phyloP scores from a whole-genome alignment of 306 rosid genomes.

The Cucurbita argyrosperma region DNA sequence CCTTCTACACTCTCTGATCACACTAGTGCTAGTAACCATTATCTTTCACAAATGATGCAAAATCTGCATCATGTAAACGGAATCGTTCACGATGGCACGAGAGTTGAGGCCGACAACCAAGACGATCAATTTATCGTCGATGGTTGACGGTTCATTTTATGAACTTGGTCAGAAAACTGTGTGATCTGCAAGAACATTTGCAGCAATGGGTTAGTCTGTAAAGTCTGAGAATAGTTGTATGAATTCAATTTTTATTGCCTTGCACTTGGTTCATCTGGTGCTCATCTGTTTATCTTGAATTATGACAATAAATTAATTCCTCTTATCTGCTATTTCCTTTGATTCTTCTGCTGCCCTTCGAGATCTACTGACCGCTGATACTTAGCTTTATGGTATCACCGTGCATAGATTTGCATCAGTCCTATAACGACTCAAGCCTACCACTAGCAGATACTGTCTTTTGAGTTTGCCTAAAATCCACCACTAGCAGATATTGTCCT shows the following conservation, averaged over 20 bases:
- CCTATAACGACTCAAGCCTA: too few species aligned
- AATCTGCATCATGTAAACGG: conserved; percentile 83
- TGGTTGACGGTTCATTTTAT: conserved; percentile 23
- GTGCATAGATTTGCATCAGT: neutral
- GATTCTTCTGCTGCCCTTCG: neutral
- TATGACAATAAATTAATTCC: neutral
- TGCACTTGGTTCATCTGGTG: neutral
- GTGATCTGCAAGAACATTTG: conserved; percentile 4
- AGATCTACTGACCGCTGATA: neutral
- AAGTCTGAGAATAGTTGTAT: conserved; percentile 5
- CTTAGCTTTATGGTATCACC: neutral
- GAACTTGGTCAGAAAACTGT: neutral
- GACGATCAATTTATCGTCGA: conserved; percentile 89
- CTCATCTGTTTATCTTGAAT: neutral
- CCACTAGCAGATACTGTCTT: too few species aligned
- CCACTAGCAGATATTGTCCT: too few species aligned
- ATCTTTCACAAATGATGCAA: conserved; percentile 92
- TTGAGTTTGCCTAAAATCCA: too few species aligned
- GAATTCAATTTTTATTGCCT: neutral
- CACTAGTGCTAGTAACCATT: conserved; percentile 75
- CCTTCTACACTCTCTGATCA: conserved; percentile 78
- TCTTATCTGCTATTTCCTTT: neutral
- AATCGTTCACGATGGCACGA: conserved; percentile 62
- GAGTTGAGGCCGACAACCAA: conserved; percentile 90
- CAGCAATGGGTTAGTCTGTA: neutral